A percentile compares a stretch with the other conserved stretches of the same genome.
phyloP scores from a whole-genome alignment of 768 basidiomycete genomes.

The Rhizopogon sp. region DNA sequence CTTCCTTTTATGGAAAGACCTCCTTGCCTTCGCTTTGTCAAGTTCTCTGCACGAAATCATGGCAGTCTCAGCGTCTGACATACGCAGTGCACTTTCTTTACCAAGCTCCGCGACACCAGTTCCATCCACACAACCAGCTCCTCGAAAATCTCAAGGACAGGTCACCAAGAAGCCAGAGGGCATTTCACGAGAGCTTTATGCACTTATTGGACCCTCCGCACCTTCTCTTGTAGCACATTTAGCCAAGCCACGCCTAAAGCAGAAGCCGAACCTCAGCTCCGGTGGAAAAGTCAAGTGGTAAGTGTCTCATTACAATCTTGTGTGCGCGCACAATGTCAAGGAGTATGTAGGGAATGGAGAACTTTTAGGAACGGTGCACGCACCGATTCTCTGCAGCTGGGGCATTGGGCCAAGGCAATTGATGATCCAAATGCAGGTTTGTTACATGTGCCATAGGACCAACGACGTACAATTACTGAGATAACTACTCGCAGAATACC shows the following conservation, averaged over 20 bases:
- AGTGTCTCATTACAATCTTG: slow-evolving; percentile 5
- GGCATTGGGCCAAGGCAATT: slow-evolving; percentile 78
- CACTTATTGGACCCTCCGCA: slow-evolving; percentile 90
- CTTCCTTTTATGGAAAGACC: neutral
- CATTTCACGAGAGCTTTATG: slow-evolving; percentile 88
- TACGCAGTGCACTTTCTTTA: slow-evolving; percentile 79
- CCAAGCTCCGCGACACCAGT: slow-evolving; percentile 36
- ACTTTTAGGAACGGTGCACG: slow-evolving; percentile 72
- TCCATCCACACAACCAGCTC: slow-evolving; percentile 40
- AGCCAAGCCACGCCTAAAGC: slow-evolving; percentile 79
- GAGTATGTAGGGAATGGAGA: slow-evolving; percentile 62
- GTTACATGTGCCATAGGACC: slow-evolving; percentile 9
- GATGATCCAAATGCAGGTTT: slow-evolving; percentile 52
- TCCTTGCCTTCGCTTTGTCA: neutral
- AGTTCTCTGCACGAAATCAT: slow-evolving; percentile 26
- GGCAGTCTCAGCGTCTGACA: slow-evolving; percentile 72
- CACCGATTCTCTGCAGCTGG: slow-evolving; percentile 59
- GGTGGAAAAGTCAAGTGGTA: slow-evolving; percentile 71
- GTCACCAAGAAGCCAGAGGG: slow-evolving; percentile 73
- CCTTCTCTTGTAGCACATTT: slow-evolving; percentile 79
- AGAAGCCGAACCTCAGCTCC: slow-evolving; percentile 72
- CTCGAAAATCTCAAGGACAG: slow-evolving; percentile 37
- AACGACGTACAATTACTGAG: neutral
- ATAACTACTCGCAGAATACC: slow-evolving; percentile 49
- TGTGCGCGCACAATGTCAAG: neutral